phyloP scores from a whole-genome alignment of 441 rosid species.

The Jatropha podagrica region DNA sequence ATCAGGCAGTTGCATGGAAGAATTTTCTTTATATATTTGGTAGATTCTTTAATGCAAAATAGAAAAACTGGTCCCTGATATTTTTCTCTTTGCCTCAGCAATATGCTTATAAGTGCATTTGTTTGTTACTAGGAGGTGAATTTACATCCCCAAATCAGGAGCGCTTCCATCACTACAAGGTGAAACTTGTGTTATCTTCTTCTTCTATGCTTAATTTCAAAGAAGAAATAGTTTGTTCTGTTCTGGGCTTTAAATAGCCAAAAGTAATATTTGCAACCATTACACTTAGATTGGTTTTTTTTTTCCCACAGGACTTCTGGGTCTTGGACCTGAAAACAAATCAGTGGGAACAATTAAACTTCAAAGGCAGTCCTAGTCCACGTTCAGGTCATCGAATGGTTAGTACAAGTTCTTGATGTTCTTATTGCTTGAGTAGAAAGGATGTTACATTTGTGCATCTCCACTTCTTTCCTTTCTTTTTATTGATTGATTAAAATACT shows the following conservation, averaged over 20 bases:
- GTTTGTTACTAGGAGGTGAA: conserved; percentile 72
- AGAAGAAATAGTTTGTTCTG: background rate
- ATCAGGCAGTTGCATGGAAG: conserved; percentile 97
- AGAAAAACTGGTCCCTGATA: background rate
- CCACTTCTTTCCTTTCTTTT: background rate
- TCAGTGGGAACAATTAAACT: conserved; percentile 93
- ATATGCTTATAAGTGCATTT: conserved; percentile 14
- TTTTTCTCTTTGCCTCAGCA: background rate
- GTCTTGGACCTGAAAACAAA: conserved; percentile 88
- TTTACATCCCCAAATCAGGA: conserved; percentile 98
- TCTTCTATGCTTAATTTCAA: background rate
- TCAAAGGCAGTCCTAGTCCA: conserved; percentile 90
- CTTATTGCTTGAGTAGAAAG: background rate
- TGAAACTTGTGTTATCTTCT: conserved; percentile 20
- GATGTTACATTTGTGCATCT: background rate
- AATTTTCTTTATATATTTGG: conserved; percentile 92
- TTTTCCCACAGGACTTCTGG: conserved; percentile 76
- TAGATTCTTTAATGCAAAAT: conserved; percentile 26
- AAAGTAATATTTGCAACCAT: background rate
- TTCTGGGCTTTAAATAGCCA: background rate
- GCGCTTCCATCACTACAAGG: conserved; percentile 97
- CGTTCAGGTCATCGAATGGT: conserved; percentile 99
- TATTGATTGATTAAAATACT: background rate
- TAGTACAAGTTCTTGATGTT: conserved; percentile 21
- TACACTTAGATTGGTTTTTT: background rate